Base-by-base conservation (phyloP, 2,329 filamentous ascomycete genomes). In the Beauveria sp. region DNA sequence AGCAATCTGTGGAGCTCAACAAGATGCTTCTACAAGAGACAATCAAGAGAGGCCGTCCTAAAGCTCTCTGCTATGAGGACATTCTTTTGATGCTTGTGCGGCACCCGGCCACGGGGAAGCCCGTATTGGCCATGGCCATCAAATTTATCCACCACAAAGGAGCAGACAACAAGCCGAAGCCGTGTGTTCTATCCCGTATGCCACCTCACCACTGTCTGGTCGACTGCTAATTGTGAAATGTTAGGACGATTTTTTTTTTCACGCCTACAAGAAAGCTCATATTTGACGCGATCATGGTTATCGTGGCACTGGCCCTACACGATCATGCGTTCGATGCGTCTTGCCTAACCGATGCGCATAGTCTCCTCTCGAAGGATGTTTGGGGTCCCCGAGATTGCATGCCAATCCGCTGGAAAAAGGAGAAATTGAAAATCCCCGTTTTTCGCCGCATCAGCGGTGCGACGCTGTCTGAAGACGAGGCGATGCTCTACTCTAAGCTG, bases 31-130 rank as follows among this genome's bases (percentile, higher is more conserved):
- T 52, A 12, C 28, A 70, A 58, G 65, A 72, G 65, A 66, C 49
- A 24, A 51, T 47, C 6, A 43, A 63, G 46, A 63, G 66, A 20
- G 63, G 67, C 47, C 66, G 66, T 16, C 67, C 63, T 0, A 72
- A 72, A 60, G 66, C 67, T 20, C 66, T 72, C 30, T 72, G 49
- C 56, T 73, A 72, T 50, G 55, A 72, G 63, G 70, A 73, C 24
- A 70, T 73, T 24, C 46, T 58, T 7, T 62, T 73, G 20, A 71
- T 71, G 34, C 65, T 73, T 26, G 51, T 71, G 2, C 61, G 60
- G n/a, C 58, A 73, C 61, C 67, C 63, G 1, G 58, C 63, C 1
- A 71, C 66, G 3, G 61, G 65, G 46, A 22, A 50, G 8, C 28
- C 28, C 8, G 28, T 30, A 10, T 10, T 30, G 1, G 28, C 28